Conservation (phyloP, 2,329 filamentous ascomycete species). For the Aspergillus aculeatus region DNA sequence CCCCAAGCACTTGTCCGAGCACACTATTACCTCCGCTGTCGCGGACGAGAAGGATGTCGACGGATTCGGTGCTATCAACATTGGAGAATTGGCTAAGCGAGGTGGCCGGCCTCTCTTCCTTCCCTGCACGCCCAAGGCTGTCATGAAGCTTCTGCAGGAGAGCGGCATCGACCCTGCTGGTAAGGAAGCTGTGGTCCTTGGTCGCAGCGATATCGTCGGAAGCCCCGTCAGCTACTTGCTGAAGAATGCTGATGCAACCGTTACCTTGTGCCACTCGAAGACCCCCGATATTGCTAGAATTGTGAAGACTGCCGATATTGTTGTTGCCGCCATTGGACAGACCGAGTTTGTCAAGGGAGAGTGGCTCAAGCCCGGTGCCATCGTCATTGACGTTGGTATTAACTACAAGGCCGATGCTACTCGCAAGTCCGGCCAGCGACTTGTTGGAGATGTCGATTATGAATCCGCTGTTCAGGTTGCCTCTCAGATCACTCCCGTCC, state of each 20-base stretch:
- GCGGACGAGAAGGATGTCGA: conserved; percentile 96
- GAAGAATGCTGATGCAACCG: conserved; percentile 93
- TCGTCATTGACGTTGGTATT: conserved; percentile 96
- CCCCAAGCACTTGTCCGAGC: conserved; percentile 85
- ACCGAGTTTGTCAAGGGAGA: conserved; percentile 87
- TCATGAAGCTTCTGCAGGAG: conserved; percentile 88
- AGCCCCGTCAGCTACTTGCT: conserved; percentile 94
- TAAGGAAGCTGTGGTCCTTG: conserved; percentile 92
- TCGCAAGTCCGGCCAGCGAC: conserved; percentile 86
- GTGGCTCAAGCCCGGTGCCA: conserved; percentile 90
- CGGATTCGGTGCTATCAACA: conserved; percentile 90
- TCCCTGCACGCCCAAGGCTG: conserved; percentile 94
- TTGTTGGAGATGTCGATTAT: conserved; percentile 94
- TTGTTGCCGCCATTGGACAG: conserved; percentile 88
- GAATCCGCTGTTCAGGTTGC: conserved; percentile 81
- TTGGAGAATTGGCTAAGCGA: conserved; percentile 94
- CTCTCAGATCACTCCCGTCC: conserved; percentile 91
- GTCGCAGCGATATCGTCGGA: conserved; percentile 94
- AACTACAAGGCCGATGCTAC: conserved; percentile 88
- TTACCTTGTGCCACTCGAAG: conserved; percentile 92
- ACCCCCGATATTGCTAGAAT: conserved; percentile 71
- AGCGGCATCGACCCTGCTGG: conserved; percentile 78
- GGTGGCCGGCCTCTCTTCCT: conserved; percentile 86
- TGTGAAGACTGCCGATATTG: conserved; percentile 80
- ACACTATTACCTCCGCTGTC: conserved; percentile 84